Base-by-base conservation (phyloP, 371 early-diverging fungal species). In the Circinella umbellata region DNA sequence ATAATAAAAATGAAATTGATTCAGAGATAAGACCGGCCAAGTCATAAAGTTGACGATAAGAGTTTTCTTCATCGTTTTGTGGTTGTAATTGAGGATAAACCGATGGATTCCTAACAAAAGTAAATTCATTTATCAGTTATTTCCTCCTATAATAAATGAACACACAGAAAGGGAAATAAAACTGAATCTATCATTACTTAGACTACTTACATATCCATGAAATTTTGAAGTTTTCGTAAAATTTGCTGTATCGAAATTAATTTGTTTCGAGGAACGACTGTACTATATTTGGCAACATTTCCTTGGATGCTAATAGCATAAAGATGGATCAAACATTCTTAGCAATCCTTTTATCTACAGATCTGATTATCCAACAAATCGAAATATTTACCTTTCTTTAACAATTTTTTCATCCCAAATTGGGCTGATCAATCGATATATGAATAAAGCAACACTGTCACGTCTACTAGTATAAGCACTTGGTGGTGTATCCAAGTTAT, bases 401-500 rank as follows among this genome's bases (percentile, higher is more conserved):
- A 57, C 57, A 57, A 91, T 76, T n/a, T 77, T 72, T 46, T 77
- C 79, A 46, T 80, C 79, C 96, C 97, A 95, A 17, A 95, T 69
- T 1, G 93, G 89, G 37, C 81, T 74, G 71, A 95, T 73, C 4
- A 89, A 64, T 15, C 95, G 92, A 15, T 89, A 83, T 62, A 96
- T 65, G 69, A 91, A 94, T 11, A 93, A 73, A 11, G 88, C 91
- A 53, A 95, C 80, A n/a, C 93, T 95, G 68, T 94, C 87, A 71
- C 94, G 92, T 61, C 84, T 77, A 49, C 86, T 89, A 51, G 90
- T 88, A 69, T 79, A 73, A n/a, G 15, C 53, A 17, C 63, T 37
- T 39, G 69, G 37, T 18, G 27, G 27, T 27, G 27, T 27, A 27
- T 27, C 27, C 27, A 27, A 27, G 27, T n/a, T 0, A 27, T 65